Evolutionary conservation across 2,329 filamentous ascomycete genomes (phyloP).

Genomic region (Zelopaecilomyces penicillatus): DNA sequence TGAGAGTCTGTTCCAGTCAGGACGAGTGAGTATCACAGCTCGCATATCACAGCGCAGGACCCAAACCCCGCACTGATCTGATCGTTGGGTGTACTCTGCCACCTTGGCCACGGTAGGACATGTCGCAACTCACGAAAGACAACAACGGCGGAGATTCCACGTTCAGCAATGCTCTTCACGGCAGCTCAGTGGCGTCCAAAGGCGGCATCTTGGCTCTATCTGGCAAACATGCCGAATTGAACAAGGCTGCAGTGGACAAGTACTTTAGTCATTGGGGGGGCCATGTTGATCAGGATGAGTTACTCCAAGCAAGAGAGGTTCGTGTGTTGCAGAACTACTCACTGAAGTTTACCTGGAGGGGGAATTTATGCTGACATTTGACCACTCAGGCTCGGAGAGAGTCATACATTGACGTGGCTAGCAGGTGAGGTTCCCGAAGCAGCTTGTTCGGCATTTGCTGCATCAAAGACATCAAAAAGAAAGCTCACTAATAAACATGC

Average conservation of each 20-base stretch:
- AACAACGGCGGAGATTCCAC: constrained; percentile 77
- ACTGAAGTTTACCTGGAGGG: too few species aligned
- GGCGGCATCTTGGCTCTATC: constrained; percentile 79
- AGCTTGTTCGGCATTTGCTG: too few species aligned
- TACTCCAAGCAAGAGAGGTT: constrained; percentile 4
- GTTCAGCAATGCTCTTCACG: constrained; percentile 85
- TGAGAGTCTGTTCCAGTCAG: too few species aligned
- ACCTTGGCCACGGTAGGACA: too few species aligned
- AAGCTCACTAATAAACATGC: too few species aligned
- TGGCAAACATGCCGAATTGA: constrained; percentile 65
- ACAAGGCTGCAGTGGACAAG: constrained; percentile 76
- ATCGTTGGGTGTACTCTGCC: too few species aligned
- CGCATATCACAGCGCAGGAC: too few species aligned
- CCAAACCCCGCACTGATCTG: too few species aligned
- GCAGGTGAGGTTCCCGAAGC: constrained; percentile 22
- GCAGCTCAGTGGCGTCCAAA: constrained; percentile 54
- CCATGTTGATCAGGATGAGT: constrained; percentile 63
- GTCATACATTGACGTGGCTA: constrained; percentile 89
- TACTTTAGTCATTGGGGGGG: constrained; percentile 97
- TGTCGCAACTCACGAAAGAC: constrained; percentile 34
- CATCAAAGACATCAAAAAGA: too few species aligned
- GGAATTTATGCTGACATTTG: too few species aligned
- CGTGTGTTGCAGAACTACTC: constrained; percentile 3
- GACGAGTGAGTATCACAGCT: too few species aligned
- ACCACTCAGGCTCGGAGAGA: constrained; percentile 66